Conservation (phyloP, 2,329 filamentous ascomycete genomes). For the Sarocladiaceae sp. region DNA sequence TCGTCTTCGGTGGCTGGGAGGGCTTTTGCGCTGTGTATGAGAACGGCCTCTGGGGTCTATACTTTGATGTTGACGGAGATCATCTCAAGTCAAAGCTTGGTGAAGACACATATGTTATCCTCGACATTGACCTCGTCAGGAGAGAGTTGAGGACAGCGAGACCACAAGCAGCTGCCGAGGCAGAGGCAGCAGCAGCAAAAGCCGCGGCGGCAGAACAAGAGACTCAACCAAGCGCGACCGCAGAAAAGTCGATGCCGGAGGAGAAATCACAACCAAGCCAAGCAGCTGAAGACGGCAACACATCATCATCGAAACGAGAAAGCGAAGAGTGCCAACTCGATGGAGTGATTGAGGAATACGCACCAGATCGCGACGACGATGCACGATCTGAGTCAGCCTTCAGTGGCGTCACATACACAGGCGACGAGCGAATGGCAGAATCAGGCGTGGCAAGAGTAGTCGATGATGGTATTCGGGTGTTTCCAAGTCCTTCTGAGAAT, state of each 20-base stretch:
- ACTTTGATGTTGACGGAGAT: conserved; percentile 44
- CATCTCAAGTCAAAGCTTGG: conserved; percentile 32
- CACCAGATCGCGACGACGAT: background rate
- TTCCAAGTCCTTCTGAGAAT: background rate
- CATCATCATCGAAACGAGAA: background rate
- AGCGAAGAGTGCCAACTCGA: background rate
- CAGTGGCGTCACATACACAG: background rate
- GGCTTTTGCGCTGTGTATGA: conserved; percentile 45
- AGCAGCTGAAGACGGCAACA: background rate
- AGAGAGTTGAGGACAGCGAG: conserved; percentile 39
- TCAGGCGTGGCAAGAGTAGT: background rate
- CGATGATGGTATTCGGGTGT: background rate
- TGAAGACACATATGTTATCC: conserved; percentile 30
- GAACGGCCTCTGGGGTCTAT: conserved; percentile 39
- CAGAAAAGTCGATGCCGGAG: background rate
- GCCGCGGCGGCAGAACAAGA: conserved; percentile 20
- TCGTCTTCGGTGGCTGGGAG: conserved; percentile 46
- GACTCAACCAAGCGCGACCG: background rate
- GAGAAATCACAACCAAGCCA: background rate
- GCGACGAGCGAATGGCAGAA: background rate
- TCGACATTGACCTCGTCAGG: conserved; percentile 51
- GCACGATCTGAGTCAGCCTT: background rate
- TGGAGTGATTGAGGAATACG: background rate
- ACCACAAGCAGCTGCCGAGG: conserved; percentile 14
- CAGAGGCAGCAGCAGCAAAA: conserved; percentile 22